These are phyloP conservation scores for Hypoxylon sp. DNA, from an alignment of 2,329 filamentous ascomycete species.

Conservation along the genomic window DNA sequence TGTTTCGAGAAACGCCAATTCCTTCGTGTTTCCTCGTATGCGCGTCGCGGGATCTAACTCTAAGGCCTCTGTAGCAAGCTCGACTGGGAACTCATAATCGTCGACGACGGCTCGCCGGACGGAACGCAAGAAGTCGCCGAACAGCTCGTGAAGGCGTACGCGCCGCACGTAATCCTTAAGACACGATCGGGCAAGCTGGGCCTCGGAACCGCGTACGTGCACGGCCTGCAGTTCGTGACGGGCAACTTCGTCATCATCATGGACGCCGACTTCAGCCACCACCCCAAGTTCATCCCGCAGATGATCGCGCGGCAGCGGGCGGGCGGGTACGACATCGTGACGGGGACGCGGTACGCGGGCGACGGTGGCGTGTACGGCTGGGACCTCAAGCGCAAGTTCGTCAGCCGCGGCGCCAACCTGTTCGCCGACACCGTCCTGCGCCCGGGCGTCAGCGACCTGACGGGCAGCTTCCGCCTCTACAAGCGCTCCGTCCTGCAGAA, in stretches of 20 bases:
- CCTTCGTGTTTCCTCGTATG: not conserved
- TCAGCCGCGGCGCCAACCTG: conserved; percentile 88
- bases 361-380: conserved; percentile 93
- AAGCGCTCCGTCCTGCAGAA: conserved; percentile 90
- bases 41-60: conserved; percentile 35
- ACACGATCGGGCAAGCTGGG: conserved; percentile 94
- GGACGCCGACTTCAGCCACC: conserved; percentile 99
- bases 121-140: conserved; percentile 91
- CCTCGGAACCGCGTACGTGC: conserved; percentile 96
- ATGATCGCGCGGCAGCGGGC: conserved; percentile 87
- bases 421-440: conserved; percentile 95
- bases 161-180: conserved; percentile 83
- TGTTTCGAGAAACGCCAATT: conserved; percentile 46
- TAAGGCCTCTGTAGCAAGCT: conserved; percentile 73
- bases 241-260: conserved; percentile 99
- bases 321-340: conserved; percentile 93
- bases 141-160: conserved; percentile 89
- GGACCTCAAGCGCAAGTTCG: conserved; percentile 91
- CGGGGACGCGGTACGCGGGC: conserved; percentile 92
- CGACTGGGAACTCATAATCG: conserved; percentile 97
- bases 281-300: conserved; percentile 97
- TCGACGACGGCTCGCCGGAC: conserved; percentile 97
- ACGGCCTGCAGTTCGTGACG: conserved; percentile 88
- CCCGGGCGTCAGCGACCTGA: conserved; percentile 94
- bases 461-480: conserved; percentile 93